A percentile compares a stretch with the other conserved stretches of the same genome.
Evolutionary conservation across 192 early-diverging fungal genomes (phyloP).

Genomic region (Coemansia sp.): DNA sequence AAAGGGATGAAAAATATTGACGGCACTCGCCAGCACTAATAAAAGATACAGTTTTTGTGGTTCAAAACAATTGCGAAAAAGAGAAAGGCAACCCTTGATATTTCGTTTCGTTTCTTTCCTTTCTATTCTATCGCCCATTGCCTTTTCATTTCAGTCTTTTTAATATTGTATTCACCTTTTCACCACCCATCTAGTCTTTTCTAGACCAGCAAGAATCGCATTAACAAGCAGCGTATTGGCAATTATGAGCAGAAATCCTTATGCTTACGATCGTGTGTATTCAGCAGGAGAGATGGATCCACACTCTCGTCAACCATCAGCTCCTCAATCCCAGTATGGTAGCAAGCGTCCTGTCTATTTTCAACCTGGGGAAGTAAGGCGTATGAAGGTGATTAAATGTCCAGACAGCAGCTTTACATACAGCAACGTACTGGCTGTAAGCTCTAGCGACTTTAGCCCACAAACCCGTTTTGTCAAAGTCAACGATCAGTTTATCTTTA

Average conservation of each 20-base stretch:
- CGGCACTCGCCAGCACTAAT: too few relatives aligned
- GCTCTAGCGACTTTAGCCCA: constrained; percentile 69
- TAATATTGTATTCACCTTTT: neutral
- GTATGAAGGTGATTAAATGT: constrained; percentile 52
- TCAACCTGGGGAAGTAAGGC: constrained; percentile 28
- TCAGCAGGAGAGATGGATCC: constrained; percentile 50
- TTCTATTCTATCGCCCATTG: neutral
- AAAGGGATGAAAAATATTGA: too few relatives aligned
- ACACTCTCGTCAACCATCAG: constrained; percentile 17
- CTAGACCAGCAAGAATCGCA: too few relatives aligned
- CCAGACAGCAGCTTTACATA: constrained; percentile 54
- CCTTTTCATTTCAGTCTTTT: neutral
- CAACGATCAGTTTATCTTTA: constrained; percentile 80
- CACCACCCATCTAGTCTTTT: neutral
- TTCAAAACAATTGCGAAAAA: neutral
- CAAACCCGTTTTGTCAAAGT: constrained; percentile 70
- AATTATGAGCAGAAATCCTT: constrained; percentile 36
- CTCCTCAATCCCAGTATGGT: constrained; percentile 7
- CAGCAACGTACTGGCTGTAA: constrained; percentile 80
- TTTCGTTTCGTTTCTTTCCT: neutral
- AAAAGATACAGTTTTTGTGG: too few relatives aligned
- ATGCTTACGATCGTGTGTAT: constrained; percentile 46
- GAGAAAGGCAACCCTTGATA: neutral
- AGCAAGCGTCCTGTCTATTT: constrained; percentile 7
- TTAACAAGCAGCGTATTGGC: neutral